Evolutionary conservation across 1,139 yeast genomes (phyloP), one percentile per base, ranked within the genome.

Genomic region (Debaryomyces sp.): DNA sequence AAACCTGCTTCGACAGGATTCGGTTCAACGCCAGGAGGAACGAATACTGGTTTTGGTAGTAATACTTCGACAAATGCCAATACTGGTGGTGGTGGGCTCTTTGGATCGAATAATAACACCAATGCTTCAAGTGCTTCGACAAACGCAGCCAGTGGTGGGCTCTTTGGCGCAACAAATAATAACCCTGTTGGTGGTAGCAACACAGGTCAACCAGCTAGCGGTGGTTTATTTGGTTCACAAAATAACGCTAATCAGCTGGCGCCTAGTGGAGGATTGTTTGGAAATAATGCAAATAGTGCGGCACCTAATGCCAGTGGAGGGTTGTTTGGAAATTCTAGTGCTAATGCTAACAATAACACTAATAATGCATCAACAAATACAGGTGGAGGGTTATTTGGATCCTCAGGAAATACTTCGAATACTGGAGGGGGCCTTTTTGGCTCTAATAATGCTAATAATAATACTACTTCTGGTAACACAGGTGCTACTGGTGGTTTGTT

Each of bases 161-260:
- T 38, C 5, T 46, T 49, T 41, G 50, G 51, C 3, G 6, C 38
- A 12, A 13, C 46, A n/a, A 22, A 9, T 17, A 41, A 40, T n/a
- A 47, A 30, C 9, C n/a, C 35, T 35, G 9, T 13, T 6, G 17
- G 26, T 10, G 38, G 38, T 5, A 34, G 22, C 37, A 45, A 33
- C 32, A 24, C 38, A 27, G 36, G 36, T 26, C 27, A 41, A 42
- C 51, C 36, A 26, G 43, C 57, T 24, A 46, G 57, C 34, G 63
- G 62, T 9, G 67, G 71, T 8, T 53, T 67, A 8, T 68, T 67
- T 57, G 74, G 71, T 15, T 54, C 49, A 39, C 47, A 43, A 30
- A 41, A 43, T 27, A 53, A 49, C 33, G 40, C 56, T 27, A 51
- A 29, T 32, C 44, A 46, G 13, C 45, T 53, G 12, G 45, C 53